Base-by-base conservation (phyloP, 345 rosid genomes). In the Sisymbrium altissimum region DNA sequence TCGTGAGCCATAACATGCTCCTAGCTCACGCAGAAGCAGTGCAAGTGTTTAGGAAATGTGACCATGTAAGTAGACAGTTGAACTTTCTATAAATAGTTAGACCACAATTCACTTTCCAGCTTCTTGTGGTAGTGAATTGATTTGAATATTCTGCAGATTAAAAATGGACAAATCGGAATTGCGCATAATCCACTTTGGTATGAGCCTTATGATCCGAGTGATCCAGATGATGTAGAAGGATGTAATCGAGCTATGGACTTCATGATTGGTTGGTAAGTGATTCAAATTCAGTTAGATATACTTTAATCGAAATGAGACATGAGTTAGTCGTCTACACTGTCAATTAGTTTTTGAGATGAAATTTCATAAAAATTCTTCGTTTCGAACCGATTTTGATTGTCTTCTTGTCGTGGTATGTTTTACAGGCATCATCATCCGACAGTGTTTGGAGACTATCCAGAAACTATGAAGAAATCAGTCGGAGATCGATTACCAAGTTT, bases 401-500 rank as follows among this genome's bases (percentile, higher is more conserved):
- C 6, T 73, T 64, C 17, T 62, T 39, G 32, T 29, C 7, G 59
- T 1, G 57, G 48, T 71, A 32, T 40, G 32, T 39, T 41, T 13
- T 27, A 5, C 45, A 81, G 95, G 95, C 77, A 80, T 67, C 65
- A 74, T 14, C 68, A 89, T 71, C 92, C 96, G 6, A 19, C 89
- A 14, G 81, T 56, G 25, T 75, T 50, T 25, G 93, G 96, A 9
- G 86, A 90, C 56, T 86, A 90, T 65, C 96, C 92, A 1, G 64
- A 75, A 25, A 76, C 29, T 4, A 86, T 90, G 96, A 77, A 71
- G 67, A 6, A 44, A 9, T 35, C 82, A 0, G 79, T 84, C 0
- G 93, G 93, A 23, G 68, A 72, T 27, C 23, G 91, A 46, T 58
- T 90, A 68, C 92, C 93, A 4, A 84, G 75, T 48, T 88, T 90